These are phyloP conservation scores for Amniculicola lignicola DNA, from an alignment of 495 filamentous ascomycete genomes.

Conservation along the genomic window DNA sequence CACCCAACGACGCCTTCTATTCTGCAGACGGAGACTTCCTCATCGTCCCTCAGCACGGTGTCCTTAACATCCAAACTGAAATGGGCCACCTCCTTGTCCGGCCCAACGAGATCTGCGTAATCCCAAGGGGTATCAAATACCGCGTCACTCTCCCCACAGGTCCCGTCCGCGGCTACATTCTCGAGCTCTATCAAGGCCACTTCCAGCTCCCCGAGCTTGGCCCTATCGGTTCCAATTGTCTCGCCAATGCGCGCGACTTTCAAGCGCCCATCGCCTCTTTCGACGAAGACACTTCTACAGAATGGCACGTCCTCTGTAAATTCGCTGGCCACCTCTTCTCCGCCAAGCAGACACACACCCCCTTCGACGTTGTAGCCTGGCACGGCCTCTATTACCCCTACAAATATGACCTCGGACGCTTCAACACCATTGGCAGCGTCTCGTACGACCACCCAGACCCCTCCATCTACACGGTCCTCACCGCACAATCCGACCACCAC, in stretches of 20 bases:
- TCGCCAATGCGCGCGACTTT: constrained; percentile 87
- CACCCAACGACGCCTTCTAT: constrained; percentile 68
- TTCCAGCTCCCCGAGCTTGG: constrained; percentile 84
- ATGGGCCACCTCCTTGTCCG: constrained; percentile 76
- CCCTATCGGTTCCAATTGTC: constrained; percentile 81
- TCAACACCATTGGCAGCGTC: constrained; percentile 71
- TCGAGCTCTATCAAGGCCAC: constrained; percentile 83
- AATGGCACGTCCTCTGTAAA: constrained; percentile 67
- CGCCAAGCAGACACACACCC: constrained; percentile 67
- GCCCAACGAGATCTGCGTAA: constrained; percentile 85
- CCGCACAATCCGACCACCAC: constrained; percentile 60
- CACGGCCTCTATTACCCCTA: constrained; percentile 77
- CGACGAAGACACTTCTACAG: constrained; percentile 54
- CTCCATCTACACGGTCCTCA: constrained; percentile 77
- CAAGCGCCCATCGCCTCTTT: constrained; percentile 78
- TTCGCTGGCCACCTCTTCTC: constrained; percentile 76
- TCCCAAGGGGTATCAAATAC: constrained; percentile 80
- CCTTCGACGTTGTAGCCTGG: constrained; percentile 84
- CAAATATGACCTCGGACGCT: constrained; percentile 83
- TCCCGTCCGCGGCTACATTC: constrained; percentile 75
- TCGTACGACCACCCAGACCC: constrained; percentile 81
- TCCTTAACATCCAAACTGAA: constrained; percentile 82
- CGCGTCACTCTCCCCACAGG: constrained; percentile 64
- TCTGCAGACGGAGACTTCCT: constrained; percentile 88
- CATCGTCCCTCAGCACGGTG: constrained; percentile 79